Conservation (phyloP, 108 stramenopile genomes). For the Cyclostephanos tholiformis region DNA sequence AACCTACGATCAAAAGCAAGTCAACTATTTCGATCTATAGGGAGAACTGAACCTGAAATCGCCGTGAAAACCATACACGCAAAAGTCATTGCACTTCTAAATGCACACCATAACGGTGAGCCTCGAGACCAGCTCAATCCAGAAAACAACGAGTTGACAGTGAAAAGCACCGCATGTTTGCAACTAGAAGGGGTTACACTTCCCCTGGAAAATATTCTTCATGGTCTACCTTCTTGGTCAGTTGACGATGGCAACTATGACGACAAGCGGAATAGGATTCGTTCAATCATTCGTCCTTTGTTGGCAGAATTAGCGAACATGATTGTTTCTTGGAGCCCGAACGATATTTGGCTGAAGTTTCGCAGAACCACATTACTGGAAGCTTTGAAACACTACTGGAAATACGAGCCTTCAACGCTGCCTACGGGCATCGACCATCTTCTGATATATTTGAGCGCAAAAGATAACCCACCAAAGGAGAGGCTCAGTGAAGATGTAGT, state of each 20-base stretch:
- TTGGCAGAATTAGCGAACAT: constrained; percentile 65
- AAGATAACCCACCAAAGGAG: constrained; percentile 35
- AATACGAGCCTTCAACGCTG: constrained; percentile 79
- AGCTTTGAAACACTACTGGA: constrained; percentile 77
- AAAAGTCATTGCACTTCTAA: constrained; percentile 52
- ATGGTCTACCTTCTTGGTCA: constrained; percentile 74
- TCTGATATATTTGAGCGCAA: constrained; percentile 67
- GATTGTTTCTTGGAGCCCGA: constrained; percentile 79
- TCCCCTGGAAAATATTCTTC: constrained; percentile 79
- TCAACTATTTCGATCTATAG: constrained; percentile 69
- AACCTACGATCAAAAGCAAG: constrained; percentile 80
- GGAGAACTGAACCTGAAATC: constrained; percentile 66
- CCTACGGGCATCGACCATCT: constrained; percentile 75
- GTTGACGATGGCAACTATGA: constrained; percentile 51
- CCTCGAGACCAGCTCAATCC: constrained; percentile 69
- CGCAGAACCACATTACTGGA: constrained; percentile 74
- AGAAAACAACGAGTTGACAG: constrained; percentile 67
- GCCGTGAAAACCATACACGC: constrained; percentile 55
- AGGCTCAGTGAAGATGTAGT: constrained; percentile 67
- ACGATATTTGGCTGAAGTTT: constrained; percentile 78
- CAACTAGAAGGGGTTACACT: constrained; percentile 76
- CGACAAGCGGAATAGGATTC: constrained; percentile 45
- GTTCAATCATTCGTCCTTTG: constrained; percentile 53
- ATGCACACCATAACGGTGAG: constrained; percentile 69
- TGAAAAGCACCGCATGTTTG: constrained; percentile 66